These are phyloP conservation scores for Colletotrichum australisinense DNA, from an alignment of 2,329 filamentous ascomycete species.

Conservation along the genomic window DNA sequence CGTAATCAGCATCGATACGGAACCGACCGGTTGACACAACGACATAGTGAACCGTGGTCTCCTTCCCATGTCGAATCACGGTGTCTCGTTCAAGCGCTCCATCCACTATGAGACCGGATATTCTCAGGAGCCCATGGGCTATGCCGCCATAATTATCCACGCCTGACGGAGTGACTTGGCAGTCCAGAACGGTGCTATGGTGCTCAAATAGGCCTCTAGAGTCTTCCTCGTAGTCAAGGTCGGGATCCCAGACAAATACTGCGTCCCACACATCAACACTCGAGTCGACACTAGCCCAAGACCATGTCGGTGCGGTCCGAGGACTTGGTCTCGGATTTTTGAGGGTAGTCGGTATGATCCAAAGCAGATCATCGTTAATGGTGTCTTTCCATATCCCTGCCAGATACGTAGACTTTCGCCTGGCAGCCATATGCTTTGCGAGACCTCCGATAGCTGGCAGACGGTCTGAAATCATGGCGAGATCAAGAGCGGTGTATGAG, in stretches of 20 bases:
- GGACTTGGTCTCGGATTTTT: not conserved
- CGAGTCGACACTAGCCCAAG: constrained; percentile 31
- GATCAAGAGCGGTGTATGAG: constrained; percentile 15
- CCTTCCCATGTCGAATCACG: not conserved
- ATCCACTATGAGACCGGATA: not conserved
- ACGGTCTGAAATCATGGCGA: constrained; percentile 16
- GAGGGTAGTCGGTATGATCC: not conserved
- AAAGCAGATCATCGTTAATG: constrained; percentile 30
- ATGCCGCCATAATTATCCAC: not conserved
- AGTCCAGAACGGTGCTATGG: not conserved
- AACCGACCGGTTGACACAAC: no score
- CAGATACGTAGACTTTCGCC: constrained; percentile 17
- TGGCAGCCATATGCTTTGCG: constrained; percentile 22
- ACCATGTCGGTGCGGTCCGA: constrained; percentile 20
- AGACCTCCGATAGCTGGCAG: constrained; percentile 31
- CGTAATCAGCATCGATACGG: no score
- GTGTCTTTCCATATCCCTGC: constrained; percentile 32
- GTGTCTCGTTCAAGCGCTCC: not conserved
- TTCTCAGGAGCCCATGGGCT: not conserved
- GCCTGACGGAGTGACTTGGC: not conserved
- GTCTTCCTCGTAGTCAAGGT: not conserved
- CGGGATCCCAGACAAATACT: not conserved
- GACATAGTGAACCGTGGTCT: not conserved
- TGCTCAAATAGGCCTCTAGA: not conserved
- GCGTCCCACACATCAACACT: constrained; percentile 16